These are phyloP conservation scores for Naganishia randhawae DNA, from an alignment of 768 basidiomycete species.

Conservation along the genomic window DNA sequence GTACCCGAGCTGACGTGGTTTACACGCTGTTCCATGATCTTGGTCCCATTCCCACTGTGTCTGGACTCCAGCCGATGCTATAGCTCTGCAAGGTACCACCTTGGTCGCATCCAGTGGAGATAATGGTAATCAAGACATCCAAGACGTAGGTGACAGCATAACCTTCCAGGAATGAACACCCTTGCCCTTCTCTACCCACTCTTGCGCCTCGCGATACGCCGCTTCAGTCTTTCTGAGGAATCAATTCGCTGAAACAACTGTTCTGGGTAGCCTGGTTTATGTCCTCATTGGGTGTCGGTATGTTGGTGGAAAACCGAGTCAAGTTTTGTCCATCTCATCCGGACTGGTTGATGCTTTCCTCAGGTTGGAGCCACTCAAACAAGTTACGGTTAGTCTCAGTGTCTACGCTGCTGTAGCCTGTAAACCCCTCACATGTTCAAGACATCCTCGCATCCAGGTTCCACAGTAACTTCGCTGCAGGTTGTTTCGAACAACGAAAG, in stretches of 20 bases:
- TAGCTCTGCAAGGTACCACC: not conserved
- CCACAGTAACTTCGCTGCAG: conserved; percentile 18
- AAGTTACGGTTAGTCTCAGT: not conserved
- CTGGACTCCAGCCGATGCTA: not conserved
- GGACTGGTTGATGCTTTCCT: too few species aligned
- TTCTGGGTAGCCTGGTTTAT: not conserved
- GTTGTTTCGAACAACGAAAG: conserved; percentile 7
- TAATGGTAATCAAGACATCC: conserved; percentile 16
- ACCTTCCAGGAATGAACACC: too few species aligned
- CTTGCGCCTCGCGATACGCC: too few species aligned
- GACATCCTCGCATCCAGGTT: not conserved
- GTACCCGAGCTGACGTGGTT: not conserved
- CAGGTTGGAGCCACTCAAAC: conserved; percentile 16
- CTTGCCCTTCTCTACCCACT: too few species aligned
- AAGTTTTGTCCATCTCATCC: too few species aligned
- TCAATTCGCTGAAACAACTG: not conserved
- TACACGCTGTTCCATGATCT: not conserved
- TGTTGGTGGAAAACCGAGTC: too few species aligned
- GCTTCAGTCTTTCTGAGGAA: too few species aligned
- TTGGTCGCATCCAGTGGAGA: conserved; percentile 9
- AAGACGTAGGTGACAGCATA: not conserved
- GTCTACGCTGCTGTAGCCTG: too few species aligned
- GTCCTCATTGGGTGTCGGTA: conserved; percentile 13
- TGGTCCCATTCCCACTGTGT: not conserved
- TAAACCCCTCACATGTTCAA: not conserved